Evolutionary conservation across 306 rosid species (phyloP).

Genomic region (Urtica urens): DNA sequence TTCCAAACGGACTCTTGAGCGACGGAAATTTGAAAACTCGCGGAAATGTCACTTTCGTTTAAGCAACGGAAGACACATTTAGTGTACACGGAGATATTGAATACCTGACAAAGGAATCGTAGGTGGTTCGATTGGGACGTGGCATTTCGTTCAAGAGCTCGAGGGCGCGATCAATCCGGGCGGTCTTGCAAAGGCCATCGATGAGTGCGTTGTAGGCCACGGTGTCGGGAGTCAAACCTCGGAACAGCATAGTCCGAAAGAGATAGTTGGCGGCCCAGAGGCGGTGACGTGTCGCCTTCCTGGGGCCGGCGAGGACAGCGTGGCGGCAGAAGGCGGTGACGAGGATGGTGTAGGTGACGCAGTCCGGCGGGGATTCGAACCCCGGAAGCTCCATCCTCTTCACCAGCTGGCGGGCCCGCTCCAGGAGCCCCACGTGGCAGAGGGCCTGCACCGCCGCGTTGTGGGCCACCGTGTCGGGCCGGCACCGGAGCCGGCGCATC

Average conservation of each 20-base stretch:
- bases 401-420: conserved; percentile 52
- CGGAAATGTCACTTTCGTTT: too few relatives aligned
- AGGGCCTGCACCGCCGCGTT: conserved; percentile 51
- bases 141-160: conserved; percentile 82
- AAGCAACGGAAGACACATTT: too few relatives aligned
- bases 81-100: too few relatives aligned
- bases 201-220: conserved; percentile 79
- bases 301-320: conserved; percentile 55
- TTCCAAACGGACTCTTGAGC: too few relatives aligned
- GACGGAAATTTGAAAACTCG: too few relatives aligned
- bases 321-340: conserved; percentile 62
- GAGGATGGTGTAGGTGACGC: conserved; percentile 54
- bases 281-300: conserved; percentile 66
- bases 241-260: conserved; percentile 70
- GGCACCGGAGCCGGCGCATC: conserved; percentile 64
- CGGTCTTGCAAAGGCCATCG: conserved; percentile 78
- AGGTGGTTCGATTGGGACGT: conserved; percentile 60
- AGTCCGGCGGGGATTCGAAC: conserved; percentile 66
- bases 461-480: conserved; percentile 58
- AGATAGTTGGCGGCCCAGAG: conserved; percentile 75
- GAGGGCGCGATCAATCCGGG: conserved; percentile 51
- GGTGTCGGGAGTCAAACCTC: conserved; percentile 67
- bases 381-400: conserved; percentile 92
- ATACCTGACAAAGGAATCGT: conserved; percentile 56
- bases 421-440: conserved; percentile 58